These are phyloP conservation scores for Atractiella rhizophila DNA, from an alignment of 768 basidiomycete genomes.

Conservation along the genomic window DNA sequence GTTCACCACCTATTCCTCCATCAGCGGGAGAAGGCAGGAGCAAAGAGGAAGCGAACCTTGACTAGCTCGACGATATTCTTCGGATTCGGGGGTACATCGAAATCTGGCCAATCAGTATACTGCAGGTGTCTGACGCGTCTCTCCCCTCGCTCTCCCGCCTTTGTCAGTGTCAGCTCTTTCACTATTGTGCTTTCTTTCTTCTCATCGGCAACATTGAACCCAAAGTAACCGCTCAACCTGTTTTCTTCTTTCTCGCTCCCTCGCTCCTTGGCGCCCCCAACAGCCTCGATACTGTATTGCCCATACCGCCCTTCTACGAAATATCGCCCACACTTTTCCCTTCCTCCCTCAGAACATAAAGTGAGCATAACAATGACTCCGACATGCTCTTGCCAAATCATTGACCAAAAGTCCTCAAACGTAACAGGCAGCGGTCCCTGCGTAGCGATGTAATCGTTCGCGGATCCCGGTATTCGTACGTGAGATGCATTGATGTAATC, in stretches of 20 bases:
- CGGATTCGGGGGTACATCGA: constrained; percentile 75
- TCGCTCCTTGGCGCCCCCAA: neutral
- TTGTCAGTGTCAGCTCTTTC: neutral
- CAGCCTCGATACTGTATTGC: neutral
- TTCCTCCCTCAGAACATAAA: constrained; percentile 61
- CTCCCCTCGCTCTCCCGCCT: neutral
- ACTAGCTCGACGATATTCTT: constrained; percentile 48
- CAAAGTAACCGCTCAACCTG: constrained; percentile 14
- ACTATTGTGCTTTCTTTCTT: too few species aligned
- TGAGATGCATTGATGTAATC: constrained; percentile 93
- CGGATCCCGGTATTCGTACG: constrained; percentile 64
- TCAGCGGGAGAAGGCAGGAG: too few species aligned
- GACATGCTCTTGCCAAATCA: constrained; percentile 84
- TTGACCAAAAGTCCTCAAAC: constrained; percentile 81
- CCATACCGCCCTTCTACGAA: constrained; percentile 24
- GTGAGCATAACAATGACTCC: constrained; percentile 94
- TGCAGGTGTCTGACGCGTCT: constrained; percentile 62
- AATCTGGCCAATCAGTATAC: constrained; percentile 85
- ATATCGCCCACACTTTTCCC: constrained; percentile 73
- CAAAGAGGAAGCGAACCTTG: too few species aligned
- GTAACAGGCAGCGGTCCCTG: constrained; percentile 81
- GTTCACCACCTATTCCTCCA: too few species aligned
- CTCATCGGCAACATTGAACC: constrained; percentile 3
- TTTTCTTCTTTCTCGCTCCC: neutral
- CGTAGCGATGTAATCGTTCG: constrained; percentile 55